Conservation (phyloP, 257 asterid genomes). For the Cynanchum wilfordii region DNA sequence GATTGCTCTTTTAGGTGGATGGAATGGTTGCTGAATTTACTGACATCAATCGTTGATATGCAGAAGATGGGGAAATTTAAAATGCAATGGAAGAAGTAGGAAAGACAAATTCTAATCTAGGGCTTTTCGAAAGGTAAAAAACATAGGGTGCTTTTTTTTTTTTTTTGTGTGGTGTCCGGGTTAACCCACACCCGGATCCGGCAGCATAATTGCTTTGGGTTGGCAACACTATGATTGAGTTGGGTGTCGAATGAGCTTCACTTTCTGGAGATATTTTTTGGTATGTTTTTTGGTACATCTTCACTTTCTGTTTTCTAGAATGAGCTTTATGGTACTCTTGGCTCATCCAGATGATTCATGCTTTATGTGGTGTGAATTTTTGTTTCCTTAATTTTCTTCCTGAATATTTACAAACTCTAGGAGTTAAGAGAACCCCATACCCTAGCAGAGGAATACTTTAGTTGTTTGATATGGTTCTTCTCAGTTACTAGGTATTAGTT, state of each 20-base stretch:
- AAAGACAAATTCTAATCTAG: conserved; percentile 94
- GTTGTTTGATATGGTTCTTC: too few relatives aligned
- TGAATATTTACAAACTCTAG: too few relatives aligned
- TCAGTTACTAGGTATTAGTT: too few relatives aligned
- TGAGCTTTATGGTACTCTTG: background rate
- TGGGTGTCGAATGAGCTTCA: too few relatives aligned
- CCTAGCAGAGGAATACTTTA: too few relatives aligned
- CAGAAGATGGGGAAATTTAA: conserved; percentile 93
- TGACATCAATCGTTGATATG: conserved; percentile 91
- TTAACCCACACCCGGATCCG: too few relatives aligned
- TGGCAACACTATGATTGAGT: too few relatives aligned
- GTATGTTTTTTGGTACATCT: background rate
- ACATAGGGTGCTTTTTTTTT: background rate
- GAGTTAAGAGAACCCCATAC: too few relatives aligned
- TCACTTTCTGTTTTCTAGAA: background rate
- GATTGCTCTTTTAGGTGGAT: conserved; percentile 56
- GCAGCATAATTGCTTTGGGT: too few relatives aligned
- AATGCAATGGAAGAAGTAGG: conserved; percentile 91
- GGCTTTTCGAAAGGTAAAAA: conserved; percentile 90
- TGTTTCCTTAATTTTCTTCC: background rate
- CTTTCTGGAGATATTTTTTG: background rate
- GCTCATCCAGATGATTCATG: background rate
- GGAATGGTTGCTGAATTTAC: conserved; percentile 97
- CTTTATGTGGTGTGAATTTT: background rate
- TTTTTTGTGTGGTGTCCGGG: too few relatives aligned